Evolutionary conservation across 2,329 filamentous ascomycete genomes (phyloP).

Genomic region (Beauveria caledonica): DNA sequence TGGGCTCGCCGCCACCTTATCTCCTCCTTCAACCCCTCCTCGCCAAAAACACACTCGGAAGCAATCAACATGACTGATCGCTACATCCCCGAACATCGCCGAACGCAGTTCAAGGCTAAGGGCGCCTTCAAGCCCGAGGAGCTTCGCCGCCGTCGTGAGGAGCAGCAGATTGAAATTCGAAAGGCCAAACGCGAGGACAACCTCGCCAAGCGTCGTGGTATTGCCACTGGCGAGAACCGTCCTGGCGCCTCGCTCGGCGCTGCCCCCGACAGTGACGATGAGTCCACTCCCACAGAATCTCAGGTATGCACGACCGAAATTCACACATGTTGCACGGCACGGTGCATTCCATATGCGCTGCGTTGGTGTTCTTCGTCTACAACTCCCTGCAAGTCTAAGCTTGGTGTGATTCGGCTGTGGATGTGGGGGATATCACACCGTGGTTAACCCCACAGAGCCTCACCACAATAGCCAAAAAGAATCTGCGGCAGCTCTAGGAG

Average conservation of each 20-base stretch:
- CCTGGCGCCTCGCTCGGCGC: slow-evolving; percentile 78
- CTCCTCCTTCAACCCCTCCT: slow-evolving; percentile 13
- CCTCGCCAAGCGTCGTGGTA: slow-evolving; percentile 94
- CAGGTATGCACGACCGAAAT: slow-evolving; percentile 57
- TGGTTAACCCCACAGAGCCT: slow-evolving; percentile 3
- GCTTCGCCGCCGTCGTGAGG: slow-evolving; percentile 93
- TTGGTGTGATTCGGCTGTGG: slow-evolving; percentile 8
- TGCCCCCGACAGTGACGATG: slow-evolving; percentile 94
- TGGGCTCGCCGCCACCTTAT: slow-evolving; percentile 10
- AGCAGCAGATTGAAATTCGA: slow-evolving; percentile 98
- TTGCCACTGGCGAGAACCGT: slow-evolving; percentile 70
- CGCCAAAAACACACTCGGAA: slow-evolving; percentile 17
- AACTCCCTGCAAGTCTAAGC: slow-evolving; percentile 1
- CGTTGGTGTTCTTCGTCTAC: slow-evolving; percentile 5
- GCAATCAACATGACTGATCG: slow-evolving; percentile 81
- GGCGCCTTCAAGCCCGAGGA: slow-evolving; percentile 99
- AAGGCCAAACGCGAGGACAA: slow-evolving; percentile 99
- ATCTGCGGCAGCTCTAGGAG: neutral
- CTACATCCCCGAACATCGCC: slow-evolving; percentile 98
- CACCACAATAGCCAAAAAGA: neutral
- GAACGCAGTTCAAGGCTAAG: slow-evolving; percentile 99
- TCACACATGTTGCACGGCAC: slow-evolving; percentile 8
- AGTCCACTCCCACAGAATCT: slow-evolving; percentile 86
- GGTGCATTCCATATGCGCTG: neutral
- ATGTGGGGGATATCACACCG: slow-evolving; percentile 3